Base-by-base conservation (phyloP, 495 filamentous ascomycete genomes). In the Zalerion maritima region DNA sequence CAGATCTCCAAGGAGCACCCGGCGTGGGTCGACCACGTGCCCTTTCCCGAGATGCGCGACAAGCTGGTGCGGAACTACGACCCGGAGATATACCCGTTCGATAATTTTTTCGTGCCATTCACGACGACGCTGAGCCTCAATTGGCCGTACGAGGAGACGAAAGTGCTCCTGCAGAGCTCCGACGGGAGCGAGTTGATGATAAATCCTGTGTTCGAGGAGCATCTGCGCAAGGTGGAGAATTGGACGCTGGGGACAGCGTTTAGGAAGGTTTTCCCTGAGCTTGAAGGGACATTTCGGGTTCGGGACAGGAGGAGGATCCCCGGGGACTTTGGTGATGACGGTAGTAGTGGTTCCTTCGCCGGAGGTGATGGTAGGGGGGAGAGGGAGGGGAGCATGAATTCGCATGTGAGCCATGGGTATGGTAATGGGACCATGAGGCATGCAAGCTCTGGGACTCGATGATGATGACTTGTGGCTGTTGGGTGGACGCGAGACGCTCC, bases 201-300 rank as follows among this genome's bases (percentile, higher is more conserved):
- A 29, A 86, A 86, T 34, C 79, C 80, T 0, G 77, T 75, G 0
- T 91, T 86, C 50, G 79, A 84, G 48, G 47, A 70, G 18, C 82
- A 91, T 50, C 37, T 87, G 27, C 34, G 70, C 4, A 57, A 74
- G 30, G 28, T 81, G 28, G 58, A 58, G 32, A 85, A 85, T 44
- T 91, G 82, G 82, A 74, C 65, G 26, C 44, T 91, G n/a, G 81
- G 82, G 2, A 57, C 69, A 4, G 56, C 58, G 4, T 91, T 87
- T 45, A 60, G 63, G 14, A 55, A 63, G 32, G 57, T 66, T 3
- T 79, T 73, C 48, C 81, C 81, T 0, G 38, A 40, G 15, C 41
- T 84, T 34, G 58, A 53, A 14, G 75, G 73, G 32, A 68, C 64
- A 4, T 69, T 45, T 34, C 18, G 32, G 8, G 26, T 47, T n/a